These are phyloP conservation scores for Pyrenophora teres DNA, from an alignment of 2,329 filamentous ascomycete species.

Conservation along the genomic window DNA sequence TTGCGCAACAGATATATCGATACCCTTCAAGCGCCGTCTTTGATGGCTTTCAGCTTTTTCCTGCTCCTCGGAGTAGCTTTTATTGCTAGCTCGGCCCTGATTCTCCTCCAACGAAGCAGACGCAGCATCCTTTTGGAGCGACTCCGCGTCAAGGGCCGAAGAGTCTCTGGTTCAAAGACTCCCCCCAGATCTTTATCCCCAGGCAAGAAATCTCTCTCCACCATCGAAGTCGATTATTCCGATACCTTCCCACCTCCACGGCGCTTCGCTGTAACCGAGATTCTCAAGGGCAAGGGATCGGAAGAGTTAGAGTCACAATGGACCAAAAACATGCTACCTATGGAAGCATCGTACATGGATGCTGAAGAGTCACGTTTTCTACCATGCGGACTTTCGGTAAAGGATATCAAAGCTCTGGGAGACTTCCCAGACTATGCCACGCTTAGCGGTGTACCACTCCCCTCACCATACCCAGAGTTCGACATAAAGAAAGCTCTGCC, in stretches of 20 bases:
- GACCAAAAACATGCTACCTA: slow-evolving; percentile 31
- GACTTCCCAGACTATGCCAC: slow-evolving; percentile 79
- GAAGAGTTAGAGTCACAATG: slow-evolving; percentile 26
- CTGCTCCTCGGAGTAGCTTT: slow-evolving; percentile 41
- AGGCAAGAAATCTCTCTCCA: slow-evolving; percentile 47
- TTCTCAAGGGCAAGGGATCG: slow-evolving; percentile 29
- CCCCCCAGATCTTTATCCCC: slow-evolving; percentile 60
- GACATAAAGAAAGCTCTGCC: slow-evolving; percentile 70
- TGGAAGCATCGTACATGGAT: slow-evolving; percentile 34
- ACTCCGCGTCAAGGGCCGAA: slow-evolving; percentile 48
- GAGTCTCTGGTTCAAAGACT: slow-evolving; percentile 56
- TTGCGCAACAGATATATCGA: neutral
- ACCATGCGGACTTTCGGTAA: slow-evolving; percentile 70
- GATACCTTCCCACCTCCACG: slow-evolving; percentile 59
- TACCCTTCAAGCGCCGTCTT: neutral
- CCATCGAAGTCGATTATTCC: slow-evolving; percentile 47
- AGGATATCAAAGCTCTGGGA: slow-evolving; percentile 71
- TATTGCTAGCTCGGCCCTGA: slow-evolving; percentile 28
- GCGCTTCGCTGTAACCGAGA: slow-evolving; percentile 51
- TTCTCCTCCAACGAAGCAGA: slow-evolving; percentile 44
- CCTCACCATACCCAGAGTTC: slow-evolving; percentile 66
- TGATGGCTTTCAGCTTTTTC: slow-evolving; percentile 29
- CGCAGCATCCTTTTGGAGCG: slow-evolving; percentile 49
- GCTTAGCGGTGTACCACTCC: slow-evolving; percentile 75
- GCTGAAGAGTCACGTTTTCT: slow-evolving; percentile 54